These are phyloP conservation scores for Saccharomycopsis sp. DNA, from an alignment of 805 yeast species.

Conservation along the genomic window DNA sequence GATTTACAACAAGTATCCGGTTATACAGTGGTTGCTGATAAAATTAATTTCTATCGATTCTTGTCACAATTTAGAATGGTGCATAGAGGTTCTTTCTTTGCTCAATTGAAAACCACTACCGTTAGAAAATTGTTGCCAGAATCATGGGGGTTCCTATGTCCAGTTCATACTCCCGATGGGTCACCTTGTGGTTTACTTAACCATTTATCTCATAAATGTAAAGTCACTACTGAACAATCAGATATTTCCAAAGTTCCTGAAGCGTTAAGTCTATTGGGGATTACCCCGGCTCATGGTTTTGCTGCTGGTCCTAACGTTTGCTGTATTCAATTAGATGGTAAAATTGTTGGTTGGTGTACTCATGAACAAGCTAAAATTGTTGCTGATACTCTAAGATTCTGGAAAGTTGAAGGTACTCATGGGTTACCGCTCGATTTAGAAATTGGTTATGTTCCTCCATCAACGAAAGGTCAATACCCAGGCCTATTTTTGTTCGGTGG, in stretches of 20 bases:
- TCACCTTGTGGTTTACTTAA: constrained; percentile 97
- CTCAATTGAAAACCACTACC: constrained; percentile 94
- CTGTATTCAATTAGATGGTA: constrained; percentile 92
- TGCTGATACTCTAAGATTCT: constrained; percentile 83
- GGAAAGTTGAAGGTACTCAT: constrained; percentile 81
- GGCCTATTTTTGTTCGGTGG: constrained; percentile 91
- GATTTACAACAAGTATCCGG: constrained; percentile 98
- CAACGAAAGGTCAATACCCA: constrained; percentile 93
- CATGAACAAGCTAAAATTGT: constrained; percentile 81
- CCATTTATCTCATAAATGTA: constrained; percentile 94
- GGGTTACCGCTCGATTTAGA: constrained; percentile 84
- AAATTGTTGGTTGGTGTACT: constrained; percentile 87
- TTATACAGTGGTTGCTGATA: constrained; percentile 97
- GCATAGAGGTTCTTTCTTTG: constrained; percentile 98
- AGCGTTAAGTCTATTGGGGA: constrained; percentile 66
- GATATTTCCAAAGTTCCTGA: constrained; percentile 70
- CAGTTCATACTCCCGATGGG: constrained; percentile 99
- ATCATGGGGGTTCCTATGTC: constrained; percentile 98
- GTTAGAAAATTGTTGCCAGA: constrained; percentile 95
- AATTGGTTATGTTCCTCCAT: constrained; percentile 95
- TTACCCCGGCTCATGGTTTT: constrained; percentile 67
- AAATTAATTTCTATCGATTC: constrained; percentile 94
- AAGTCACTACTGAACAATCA: constrained; percentile 66
- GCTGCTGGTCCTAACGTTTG: constrained; percentile 85
- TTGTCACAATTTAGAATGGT: constrained; percentile 99